Percentiles rank a stretch among this genome's conserved stretches.
These are phyloP conservation scores for Salix suchowensis DNA, from an alignment of 345 rosid species.

Conservation along the genomic window DNA sequence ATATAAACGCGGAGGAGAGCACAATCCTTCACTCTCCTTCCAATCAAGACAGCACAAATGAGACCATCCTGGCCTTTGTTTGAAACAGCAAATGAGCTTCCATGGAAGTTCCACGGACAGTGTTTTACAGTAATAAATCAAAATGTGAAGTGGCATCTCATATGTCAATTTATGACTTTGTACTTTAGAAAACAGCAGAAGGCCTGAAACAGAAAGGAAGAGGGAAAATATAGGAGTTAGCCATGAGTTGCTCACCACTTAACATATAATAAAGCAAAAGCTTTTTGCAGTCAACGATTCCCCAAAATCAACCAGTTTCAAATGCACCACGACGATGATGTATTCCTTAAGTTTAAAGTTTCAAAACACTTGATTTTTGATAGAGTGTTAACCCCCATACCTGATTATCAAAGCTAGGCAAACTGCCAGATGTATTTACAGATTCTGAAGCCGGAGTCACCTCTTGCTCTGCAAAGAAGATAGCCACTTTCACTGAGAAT, in stretches of 20 bases:
- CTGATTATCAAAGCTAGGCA: slow-evolving; percentile 9
- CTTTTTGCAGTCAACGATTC: not conserved
- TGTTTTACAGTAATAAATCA: not conserved
- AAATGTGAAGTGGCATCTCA: not conserved
- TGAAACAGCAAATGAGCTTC: not conserved
- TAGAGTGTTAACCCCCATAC: not conserved
- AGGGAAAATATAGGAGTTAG: not conserved
- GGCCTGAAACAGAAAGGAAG: slow-evolving; percentile 1
- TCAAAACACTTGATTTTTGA: not conserved
- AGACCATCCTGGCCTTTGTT: not conserved
- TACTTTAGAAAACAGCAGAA: not conserved
- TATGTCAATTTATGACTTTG: not conserved
- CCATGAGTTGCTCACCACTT: not conserved
- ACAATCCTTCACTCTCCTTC: not conserved
- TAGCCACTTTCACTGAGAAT: not conserved
- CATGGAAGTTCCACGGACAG: not conserved
- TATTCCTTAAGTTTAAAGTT: not conserved
- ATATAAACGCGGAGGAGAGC: not conserved
- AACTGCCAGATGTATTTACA: slow-evolving; percentile 2
- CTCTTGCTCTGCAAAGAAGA: slow-evolving; percentile 24
- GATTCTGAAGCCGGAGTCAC: slow-evolving; percentile 17
- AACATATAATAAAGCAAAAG: not conserved
- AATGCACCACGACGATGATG: not conserved
- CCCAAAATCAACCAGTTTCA: not conserved
- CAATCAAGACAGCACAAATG: too few species aligned